Evolutionary conservation across 352 stramenopile genomes (phyloP).

Genomic region (Elongisporangium senticosum): DNA sequence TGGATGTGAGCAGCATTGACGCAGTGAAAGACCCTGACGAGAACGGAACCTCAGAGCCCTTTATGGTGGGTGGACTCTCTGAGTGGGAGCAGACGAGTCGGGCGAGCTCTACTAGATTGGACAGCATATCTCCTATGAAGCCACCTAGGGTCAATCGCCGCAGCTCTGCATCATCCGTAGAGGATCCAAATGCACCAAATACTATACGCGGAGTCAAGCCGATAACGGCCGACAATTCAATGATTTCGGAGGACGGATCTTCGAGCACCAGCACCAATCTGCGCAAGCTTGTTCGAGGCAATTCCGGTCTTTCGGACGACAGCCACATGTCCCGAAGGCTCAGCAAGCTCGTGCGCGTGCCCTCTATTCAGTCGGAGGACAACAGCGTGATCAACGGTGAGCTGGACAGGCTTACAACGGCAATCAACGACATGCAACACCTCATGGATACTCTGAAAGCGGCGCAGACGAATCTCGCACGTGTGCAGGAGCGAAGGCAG

Average conservation of each 20-base stretch:
- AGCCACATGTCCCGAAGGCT: not conserved
- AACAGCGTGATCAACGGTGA: conserved; percentile 31
- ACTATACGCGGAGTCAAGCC: not conserved
- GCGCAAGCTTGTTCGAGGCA: not conserved
- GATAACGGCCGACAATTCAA: not conserved
- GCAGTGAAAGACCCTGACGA: conserved; percentile 12
- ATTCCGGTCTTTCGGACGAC: not conserved
- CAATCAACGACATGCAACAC: conserved; percentile 21
- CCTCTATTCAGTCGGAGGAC: conserved; percentile 43
- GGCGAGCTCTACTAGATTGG: not conserved
- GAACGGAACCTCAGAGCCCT: conserved; percentile 21
- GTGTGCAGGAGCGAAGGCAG: conserved; percentile 33
- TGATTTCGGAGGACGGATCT: not conserved
- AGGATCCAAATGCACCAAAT: not conserved
- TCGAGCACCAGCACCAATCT: not conserved
- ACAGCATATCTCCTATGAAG: not conserved
- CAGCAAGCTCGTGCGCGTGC: conserved; percentile 18
- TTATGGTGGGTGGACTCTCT: conserved; percentile 23
- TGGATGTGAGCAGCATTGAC: conserved; percentile 51
- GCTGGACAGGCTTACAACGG: conserved; percentile 14
- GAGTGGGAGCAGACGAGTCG: not conserved
- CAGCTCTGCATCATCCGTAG: not conserved
- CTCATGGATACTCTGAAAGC: conserved; percentile 31
- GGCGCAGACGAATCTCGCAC: conserved; percentile 29
- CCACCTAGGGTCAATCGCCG: not conserved